phyloP scores from a whole-genome alignment of 2,329 filamentous ascomycete species.

The Leptosphaerulina australis region DNA sequence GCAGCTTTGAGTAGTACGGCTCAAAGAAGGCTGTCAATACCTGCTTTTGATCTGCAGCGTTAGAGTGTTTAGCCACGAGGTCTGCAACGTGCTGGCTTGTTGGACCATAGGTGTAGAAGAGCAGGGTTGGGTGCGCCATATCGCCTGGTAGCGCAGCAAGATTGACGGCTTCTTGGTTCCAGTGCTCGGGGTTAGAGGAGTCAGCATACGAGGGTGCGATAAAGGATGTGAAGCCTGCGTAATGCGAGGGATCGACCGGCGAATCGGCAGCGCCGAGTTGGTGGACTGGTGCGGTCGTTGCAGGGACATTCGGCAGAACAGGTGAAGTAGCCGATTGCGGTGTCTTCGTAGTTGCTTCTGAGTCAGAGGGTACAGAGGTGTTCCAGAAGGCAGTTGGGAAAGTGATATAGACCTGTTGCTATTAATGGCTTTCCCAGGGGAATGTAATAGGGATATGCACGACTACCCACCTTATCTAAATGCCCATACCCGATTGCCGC shows the following conservation, averaged over 20 bases:
- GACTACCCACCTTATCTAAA: constrained; percentile 69
- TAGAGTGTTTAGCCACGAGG: constrained; percentile 39
- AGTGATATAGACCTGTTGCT: constrained; percentile 54
- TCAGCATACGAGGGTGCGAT: constrained; percentile 71
- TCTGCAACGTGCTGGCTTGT: constrained; percentile 43
- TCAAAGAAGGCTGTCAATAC: constrained; percentile 70
- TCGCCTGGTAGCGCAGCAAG: constrained; percentile 67
- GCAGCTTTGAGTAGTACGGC: constrained; percentile 79
- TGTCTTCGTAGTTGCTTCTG: background rate
- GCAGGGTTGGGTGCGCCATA: constrained; percentile 75
- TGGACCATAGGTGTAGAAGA: constrained; percentile 79
- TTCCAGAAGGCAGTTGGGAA: constrained; percentile 82
- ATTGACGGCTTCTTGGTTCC: constrained; percentile 80
- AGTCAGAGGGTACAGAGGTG: background rate
- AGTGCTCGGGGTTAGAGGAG: constrained; percentile 65
- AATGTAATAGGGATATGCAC: constrained; percentile 17
- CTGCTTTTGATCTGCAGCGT: constrained; percentile 51
- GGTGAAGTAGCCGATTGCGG: constrained; percentile 15
- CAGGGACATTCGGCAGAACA: constrained; percentile 46
- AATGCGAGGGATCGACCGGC: constrained; percentile 43
- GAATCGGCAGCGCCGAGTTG: constrained; percentile 32
- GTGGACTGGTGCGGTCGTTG: constrained; percentile 47
- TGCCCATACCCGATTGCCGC: constrained; percentile 70
- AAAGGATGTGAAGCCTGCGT: constrained; percentile 77
- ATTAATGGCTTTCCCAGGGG: constrained; percentile 22